Base-by-base conservation (phyloP, 2,329 filamentous ascomycete genomes). In the Trichoderma sp. region DNA sequence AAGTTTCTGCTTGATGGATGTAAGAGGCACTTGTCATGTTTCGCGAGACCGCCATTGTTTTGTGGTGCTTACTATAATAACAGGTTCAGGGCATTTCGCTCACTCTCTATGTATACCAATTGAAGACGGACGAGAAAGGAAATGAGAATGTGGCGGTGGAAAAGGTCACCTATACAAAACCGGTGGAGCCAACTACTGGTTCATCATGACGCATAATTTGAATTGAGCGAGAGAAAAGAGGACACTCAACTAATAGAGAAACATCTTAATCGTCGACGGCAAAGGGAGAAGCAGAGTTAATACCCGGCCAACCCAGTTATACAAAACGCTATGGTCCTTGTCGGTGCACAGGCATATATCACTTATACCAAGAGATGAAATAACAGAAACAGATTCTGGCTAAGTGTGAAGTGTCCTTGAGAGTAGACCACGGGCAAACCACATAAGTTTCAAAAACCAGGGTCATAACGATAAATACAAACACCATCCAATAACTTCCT, bases 1-100 rank as follows among this genome's bases (percentile, higher is more conserved):
- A 30, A 97, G 94, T 78, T 97, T 98, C 81, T 97, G 96, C 77
- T 82, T 98, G 79, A 97, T 98, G 95, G 95, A 98, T 86, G 94
- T 97, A 80, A 83, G 93, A 13, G 90, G 56, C 16, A 2, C 3
- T 18, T 26, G 32, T 46, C 3, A 34, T 24, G 32, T 54, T n/a
- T 26, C 14, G 8, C 4, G 16, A 4, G 39, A 43, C 4, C 10
- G 16, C 37, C 14, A 4, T 34, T 13, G 1, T 24, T 11, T 43
- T 65, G 58, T 49, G 11, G 56, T 75, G 59, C 75, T 78, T 55
- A 78, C 69, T 67, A 21, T 67, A 58, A 43, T 58, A 21, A 32
- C 63, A 97, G 93, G 93, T 97, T 43, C 95, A 98, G 87, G 95
- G 95, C 37, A 96, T 97, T 78, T 96, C 96, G 18, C 86, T 98